Conservation (phyloP, 2,329 filamentous ascomycete species). For the Davidsoniella eucalypti region DNA sequence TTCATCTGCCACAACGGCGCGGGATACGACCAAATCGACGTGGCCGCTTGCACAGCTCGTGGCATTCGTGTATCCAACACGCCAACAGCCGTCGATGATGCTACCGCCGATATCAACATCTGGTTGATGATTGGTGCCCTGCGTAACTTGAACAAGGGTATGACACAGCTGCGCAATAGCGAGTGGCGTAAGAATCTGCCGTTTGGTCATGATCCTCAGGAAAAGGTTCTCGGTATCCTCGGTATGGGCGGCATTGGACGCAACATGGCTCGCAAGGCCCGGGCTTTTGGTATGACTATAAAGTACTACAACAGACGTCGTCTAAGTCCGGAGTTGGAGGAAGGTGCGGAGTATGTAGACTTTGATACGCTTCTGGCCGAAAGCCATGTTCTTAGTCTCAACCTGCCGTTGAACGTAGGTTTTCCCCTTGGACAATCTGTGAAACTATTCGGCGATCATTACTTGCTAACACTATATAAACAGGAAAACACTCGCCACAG, state of each 20-base stretch:
- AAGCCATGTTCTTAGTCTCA: conserved; percentile 66
- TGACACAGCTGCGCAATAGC: conserved; percentile 47
- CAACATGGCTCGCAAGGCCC: conserved; percentile 57
- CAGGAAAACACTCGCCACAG: conserved; percentile 53
- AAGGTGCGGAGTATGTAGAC: conserved; percentile 47
- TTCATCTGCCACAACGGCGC: conserved; percentile 54
- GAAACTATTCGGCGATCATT: not conserved
- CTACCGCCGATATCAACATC: conserved; percentile 66
- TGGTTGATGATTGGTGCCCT: conserved; percentile 70
- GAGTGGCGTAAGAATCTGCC: conserved; percentile 49
- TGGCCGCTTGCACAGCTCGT: conserved; percentile 51
- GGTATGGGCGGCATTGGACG: conserved; percentile 78
- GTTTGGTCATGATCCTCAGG: conserved; percentile 60
- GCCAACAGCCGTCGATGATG: conserved; percentile 65
- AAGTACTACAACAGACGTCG: conserved; percentile 57
- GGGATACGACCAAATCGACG: conserved; percentile 72
- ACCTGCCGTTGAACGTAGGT: conserved; percentile 65
- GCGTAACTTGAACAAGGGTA: conserved; percentile 51
- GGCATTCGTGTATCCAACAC: conserved; percentile 61
- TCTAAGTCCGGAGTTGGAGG: conserved; percentile 38
- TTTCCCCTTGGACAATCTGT: not conserved
- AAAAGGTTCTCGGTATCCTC: conserved; percentile 63
- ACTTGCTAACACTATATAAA: not conserved
- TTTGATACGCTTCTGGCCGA: conserved; percentile 55
- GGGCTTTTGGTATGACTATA: conserved; percentile 59